Percentiles rank a stretch among this genome's conserved stretches.
Evolutionary conservation across 2,329 filamentous ascomycete genomes (phyloP).

Genomic region (Ustulina deusta): DNA sequence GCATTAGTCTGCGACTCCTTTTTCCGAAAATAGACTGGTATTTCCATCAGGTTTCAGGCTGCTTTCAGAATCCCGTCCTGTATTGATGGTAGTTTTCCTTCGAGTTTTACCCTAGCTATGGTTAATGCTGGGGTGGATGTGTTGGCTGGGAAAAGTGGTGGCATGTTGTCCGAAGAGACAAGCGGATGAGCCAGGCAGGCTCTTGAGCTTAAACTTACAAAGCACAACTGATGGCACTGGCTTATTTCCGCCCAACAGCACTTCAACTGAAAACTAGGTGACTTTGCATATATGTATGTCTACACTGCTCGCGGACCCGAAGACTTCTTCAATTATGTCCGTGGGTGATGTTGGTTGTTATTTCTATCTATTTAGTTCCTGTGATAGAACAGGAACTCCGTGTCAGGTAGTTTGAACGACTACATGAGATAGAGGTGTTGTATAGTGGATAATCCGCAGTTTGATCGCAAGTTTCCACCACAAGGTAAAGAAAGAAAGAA

Average conservation of each 20-base stretch:
- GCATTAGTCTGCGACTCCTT: slow-evolving; percentile 42
- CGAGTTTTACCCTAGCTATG: slow-evolving; percentile 46
- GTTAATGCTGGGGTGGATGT: slow-evolving; percentile 42
- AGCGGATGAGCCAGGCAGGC: slow-evolving; percentile 40
- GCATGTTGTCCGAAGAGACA: slow-evolving; percentile 43
- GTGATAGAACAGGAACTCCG: slow-evolving; percentile 22
- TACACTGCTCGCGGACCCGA: slow-evolving; percentile 23
- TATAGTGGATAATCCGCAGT: background rate
- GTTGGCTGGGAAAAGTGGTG: slow-evolving; percentile 41
- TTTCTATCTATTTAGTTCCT: slow-evolving; percentile 23
- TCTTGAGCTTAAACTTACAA: slow-evolving; percentile 42
- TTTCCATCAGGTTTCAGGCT: slow-evolving; percentile 49
- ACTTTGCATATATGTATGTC: slow-evolving; percentile 48
- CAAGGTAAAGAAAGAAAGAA: background rate
- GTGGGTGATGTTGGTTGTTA: slow-evolving; percentile 16
- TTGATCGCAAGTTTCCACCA: background rate
- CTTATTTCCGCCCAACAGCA: slow-evolving; percentile 40
- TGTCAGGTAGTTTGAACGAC: slow-evolving; percentile 15
- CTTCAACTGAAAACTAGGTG: slow-evolving; percentile 43
- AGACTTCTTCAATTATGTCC: slow-evolving; percentile 11
- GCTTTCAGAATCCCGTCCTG: slow-evolving; percentile 52
- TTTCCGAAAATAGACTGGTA: slow-evolving; percentile 52
- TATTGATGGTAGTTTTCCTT: slow-evolving; percentile 53
- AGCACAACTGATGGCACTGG: slow-evolving; percentile 42
- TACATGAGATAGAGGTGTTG: slow-evolving; percentile 12